Base-by-base conservation (phyloP, 2,329 filamentous ascomycete species). In the Xylaria arbuscula region DNA sequence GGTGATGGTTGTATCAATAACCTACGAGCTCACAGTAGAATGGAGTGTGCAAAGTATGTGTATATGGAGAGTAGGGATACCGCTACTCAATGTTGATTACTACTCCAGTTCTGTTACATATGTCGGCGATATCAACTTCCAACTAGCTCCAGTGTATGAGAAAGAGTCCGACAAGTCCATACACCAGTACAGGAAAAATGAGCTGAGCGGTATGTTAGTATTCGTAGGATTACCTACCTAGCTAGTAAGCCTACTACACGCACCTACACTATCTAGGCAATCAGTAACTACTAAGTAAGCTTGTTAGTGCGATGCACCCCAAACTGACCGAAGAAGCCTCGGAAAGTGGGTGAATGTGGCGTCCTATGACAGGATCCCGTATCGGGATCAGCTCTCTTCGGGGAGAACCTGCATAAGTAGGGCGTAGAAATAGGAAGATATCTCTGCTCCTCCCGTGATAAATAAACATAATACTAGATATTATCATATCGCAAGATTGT, bases 331-430 rank as follows among this genome's bases (percentile, higher is more conserved):
- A 54, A 34, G 22, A 64, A 13, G 55, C 24, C 48, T 67, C 55
- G 64, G 66, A 61, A 67, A 64, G 63, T 64, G 63, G 59, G 67
- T 65, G 66, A 55, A 66, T 62, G 59, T 58, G 51, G 60, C 63
- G 54, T 42, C 59, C 34, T 57, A 60, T 60, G 48, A 70, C 54
- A 66, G 34, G 36, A 24, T 36, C 56, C 48, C 9, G 28, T 55
- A 40, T 56, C 62, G 66, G 59, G 68, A 68, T 66, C 59, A 57
- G 13, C 42, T 42, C 48, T 56, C 34, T n/a, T 32, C 47, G 57
- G 63, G 54, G 34, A 60, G 53, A 62, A 70, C 68, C 61, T 59
- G n/a, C 64, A 64, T 48, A 7, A 47, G 28, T 19, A 55, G 42
- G 19, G 45, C 38, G 45, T 19, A 62, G 32, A 42, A 50, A 38